Conservation (phyloP, 768 basidiomycete species). For the Kwoniella sp. region DNA sequence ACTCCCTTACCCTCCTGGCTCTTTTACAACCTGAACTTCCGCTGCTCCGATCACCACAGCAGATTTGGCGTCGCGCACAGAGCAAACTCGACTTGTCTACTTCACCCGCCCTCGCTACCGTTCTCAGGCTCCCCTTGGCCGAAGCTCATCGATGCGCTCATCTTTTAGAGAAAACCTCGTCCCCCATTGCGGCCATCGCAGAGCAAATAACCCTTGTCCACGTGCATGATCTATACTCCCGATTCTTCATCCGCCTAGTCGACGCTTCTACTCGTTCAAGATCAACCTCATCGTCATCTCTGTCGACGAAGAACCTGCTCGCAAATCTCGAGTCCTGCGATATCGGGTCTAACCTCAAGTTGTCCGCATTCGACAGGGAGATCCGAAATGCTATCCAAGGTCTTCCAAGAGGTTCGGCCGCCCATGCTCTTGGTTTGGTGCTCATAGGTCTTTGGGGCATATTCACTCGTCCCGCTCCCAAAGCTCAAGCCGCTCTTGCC, state of each 20-base stretch:
- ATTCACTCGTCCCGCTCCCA: constrained; percentile 40
- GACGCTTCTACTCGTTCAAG: constrained; percentile 33
- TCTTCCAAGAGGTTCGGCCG: constrained; percentile 40
- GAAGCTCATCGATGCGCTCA: constrained; percentile 35
- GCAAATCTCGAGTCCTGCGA: constrained; percentile 31
- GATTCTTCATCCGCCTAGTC: constrained; percentile 50
- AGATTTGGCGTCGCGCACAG: constrained; percentile 44
- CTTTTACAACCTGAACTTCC: constrained; percentile 35
- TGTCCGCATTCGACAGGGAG: constrained; percentile 45
- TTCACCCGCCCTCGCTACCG: constrained; percentile 32
- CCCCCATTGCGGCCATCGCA: constrained; percentile 48
- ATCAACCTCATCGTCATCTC: constrained; percentile 6
- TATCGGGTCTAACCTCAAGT: constrained; percentile 24
- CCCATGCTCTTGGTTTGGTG: constrained; percentile 52
- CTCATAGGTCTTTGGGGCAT: constrained; percentile 53
- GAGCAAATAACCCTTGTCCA: constrained; percentile 51
- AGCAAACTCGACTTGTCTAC: constrained; percentile 10
- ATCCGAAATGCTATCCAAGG: constrained; percentile 40
- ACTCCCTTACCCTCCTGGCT: constrained; percentile 44
- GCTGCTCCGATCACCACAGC: constrained; percentile 24
- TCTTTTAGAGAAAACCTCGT: constrained; percentile 26
- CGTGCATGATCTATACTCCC: constrained; percentile 46
- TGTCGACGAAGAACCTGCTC: constrained; percentile 28
- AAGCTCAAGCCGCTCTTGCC: constrained; percentile 45
- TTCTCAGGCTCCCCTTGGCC: constrained; percentile 37